Evolutionary conservation across 805 yeast species (phyloP).

Genomic region (Torulaspora franciscae): DNA sequence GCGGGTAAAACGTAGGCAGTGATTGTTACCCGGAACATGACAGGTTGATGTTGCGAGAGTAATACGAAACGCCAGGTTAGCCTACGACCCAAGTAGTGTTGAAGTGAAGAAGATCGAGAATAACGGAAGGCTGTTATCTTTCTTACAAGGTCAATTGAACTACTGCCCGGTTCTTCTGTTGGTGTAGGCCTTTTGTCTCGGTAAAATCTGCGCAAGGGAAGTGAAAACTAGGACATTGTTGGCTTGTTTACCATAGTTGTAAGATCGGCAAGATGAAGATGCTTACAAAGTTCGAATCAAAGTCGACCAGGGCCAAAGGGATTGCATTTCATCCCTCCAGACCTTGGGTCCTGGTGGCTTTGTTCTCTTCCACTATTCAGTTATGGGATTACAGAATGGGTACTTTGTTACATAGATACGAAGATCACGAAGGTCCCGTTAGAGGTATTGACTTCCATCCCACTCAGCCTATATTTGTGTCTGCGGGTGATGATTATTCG

Average conservation of each 20-base stretch:
- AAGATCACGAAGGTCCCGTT: conserved; percentile 98
- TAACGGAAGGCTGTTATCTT: not conserved
- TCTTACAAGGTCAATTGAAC: conserved; percentile 1
- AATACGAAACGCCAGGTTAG: conserved; percentile 6
- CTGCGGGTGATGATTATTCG: conserved; percentile 96
- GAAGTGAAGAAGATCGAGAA: not conserved
- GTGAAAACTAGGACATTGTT: conserved; percentile 4
- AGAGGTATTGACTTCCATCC: conserved; percentile 95
- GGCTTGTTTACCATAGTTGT: conserved; percentile 6
- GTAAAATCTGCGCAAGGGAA: not conserved
- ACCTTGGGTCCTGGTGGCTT: conserved; percentile 94
- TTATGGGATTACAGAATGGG: conserved; percentile 99
- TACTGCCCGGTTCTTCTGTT: not conserved
- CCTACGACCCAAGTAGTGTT: not conserved
- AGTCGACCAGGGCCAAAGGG: conserved; percentile 96
- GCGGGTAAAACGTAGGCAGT: conserved; percentile 6
- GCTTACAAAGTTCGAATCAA: conserved; percentile 89
- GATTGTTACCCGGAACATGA: not conserved
- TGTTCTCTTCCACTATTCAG: conserved; percentile 97
- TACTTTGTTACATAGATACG: conserved; percentile 89
- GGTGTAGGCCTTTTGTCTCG: not conserved
- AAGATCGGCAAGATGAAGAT: conserved; percentile 60
- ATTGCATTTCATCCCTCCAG: conserved; percentile 91
- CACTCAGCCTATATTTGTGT: conserved; percentile 92
- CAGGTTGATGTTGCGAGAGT: conserved; percentile 2